A percentile compares a stretch with the other conserved stretches of the same genome.
phyloP scores from a whole-genome alignment of 768 basidiomycete genomes.

The Rhodotorula graminis region DNA sequence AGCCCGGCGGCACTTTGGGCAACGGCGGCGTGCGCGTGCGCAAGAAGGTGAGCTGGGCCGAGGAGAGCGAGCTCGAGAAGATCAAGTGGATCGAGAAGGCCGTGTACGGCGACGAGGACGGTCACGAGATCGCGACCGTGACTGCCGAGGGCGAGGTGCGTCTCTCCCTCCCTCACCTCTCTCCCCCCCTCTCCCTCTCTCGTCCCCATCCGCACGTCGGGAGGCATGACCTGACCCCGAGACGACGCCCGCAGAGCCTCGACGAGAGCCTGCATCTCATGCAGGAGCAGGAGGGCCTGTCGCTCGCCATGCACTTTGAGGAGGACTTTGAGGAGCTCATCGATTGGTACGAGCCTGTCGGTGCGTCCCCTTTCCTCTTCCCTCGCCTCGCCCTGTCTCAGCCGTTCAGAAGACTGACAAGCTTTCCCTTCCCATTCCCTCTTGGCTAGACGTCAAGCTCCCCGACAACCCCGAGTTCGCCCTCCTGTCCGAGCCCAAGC shows the following conservation, averaged over 20 bases:
- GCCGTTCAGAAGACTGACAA: not conserved
- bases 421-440: too few species aligned
- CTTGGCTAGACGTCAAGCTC: not conserved
- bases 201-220: too few species aligned
- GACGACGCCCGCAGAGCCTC: not conserved
- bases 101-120: not conserved
- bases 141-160: constrained; percentile 9
- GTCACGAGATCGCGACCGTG: not conserved
- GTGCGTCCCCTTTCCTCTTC: constrained; percentile 10
- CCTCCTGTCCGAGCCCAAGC: not conserved
- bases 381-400: not conserved
- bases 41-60: constrained; percentile 20
- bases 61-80: constrained; percentile 17
- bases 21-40: not conserved
- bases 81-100: constrained; percentile 6
- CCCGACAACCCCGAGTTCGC: constrained; percentile 20
- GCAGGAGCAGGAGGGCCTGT: constrained; percentile 29
- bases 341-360: constrained; percentile 26
- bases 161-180: too few species aligned
- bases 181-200: too few species aligned
- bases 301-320: constrained; percentile 26
- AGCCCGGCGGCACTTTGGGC: not conserved
- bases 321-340: constrained; percentile 29
- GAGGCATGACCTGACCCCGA: not conserved
- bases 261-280: constrained; percentile 11